phyloP scores from a whole-genome alignment of 2,329 filamentous ascomycete genomes.

The Colletotrichum kahawae region DNA sequence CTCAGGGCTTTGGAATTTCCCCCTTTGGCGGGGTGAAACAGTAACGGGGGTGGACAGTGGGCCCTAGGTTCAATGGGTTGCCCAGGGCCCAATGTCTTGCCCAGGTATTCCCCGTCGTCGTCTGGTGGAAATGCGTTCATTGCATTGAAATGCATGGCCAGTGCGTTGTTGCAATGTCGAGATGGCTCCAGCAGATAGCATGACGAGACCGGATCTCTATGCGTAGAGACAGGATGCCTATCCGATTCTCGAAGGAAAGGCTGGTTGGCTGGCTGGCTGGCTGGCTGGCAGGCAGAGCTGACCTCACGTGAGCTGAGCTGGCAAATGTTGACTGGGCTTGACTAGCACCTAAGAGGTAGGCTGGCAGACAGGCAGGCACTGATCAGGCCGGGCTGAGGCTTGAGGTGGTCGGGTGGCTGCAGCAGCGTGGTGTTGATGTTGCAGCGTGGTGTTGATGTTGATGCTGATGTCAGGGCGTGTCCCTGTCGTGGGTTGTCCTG shows the following conservation, averaged over 20 bases:
- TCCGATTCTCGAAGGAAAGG: neutral
- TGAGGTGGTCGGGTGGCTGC: neutral
- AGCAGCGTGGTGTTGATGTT: neutral
- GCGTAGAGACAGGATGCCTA: neutral
- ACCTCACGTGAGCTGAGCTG: neutral
- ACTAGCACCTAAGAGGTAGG: neutral
- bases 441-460: neutral
- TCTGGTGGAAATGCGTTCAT: conserved; percentile 9
- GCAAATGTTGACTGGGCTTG: neutral
- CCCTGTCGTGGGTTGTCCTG: neutral
- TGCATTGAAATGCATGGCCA: conserved; percentile 21
- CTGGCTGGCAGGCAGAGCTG: neutral
- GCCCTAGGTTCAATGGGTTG: neutral
- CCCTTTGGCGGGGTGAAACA: conserved; percentile 9
- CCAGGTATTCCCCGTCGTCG: conserved; percentile 12
- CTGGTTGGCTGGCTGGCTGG: too few relatives aligned
- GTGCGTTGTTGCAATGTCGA: conserved; percentile 17
- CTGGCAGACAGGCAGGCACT: neutral
- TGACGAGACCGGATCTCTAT: neutral
- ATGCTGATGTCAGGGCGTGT: neutral
- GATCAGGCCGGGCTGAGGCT: neutral
- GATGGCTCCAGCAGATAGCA: conserved; percentile 1
- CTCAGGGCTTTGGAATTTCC: neutral
- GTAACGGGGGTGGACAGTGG: conserved; percentile 4
- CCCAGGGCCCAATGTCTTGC: conserved; percentile 3